Evolutionary conservation across 2,329 filamentous ascomycete species (phyloP).

Genomic region (Periconia digitata): DNA sequence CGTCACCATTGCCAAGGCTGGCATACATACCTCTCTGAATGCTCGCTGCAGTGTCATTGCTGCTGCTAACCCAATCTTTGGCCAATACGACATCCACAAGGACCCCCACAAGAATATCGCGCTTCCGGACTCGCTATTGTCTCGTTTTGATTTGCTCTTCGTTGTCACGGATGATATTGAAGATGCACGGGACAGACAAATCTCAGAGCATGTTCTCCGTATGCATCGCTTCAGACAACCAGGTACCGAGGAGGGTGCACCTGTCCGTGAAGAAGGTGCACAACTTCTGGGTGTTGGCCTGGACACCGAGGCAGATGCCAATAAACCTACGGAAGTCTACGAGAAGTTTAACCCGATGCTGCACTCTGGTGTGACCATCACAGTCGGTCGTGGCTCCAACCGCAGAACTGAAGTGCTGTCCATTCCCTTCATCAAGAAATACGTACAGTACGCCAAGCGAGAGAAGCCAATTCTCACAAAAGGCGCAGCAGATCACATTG

Average conservation of each 20-base stretch:
- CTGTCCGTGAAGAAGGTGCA: constrained; percentile 82
- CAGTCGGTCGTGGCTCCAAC: constrained; percentile 70
- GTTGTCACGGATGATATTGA: constrained; percentile 98
- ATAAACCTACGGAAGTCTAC: constrained; percentile 81
- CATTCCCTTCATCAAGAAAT: constrained; percentile 99
- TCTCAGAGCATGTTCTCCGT: constrained; percentile 94
- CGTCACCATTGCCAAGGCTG: constrained; percentile 97
- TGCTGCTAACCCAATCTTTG: constrained; percentile 95
- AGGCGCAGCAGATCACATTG: constrained; percentile 88
- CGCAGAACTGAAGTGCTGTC: constrained; percentile 86
- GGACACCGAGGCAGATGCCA: constrained; percentile 73
- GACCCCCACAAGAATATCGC: constrained; percentile 99
- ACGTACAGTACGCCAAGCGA: constrained; percentile 96
- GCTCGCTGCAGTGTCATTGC: constrained; percentile 95
- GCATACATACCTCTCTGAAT: constrained; percentile 96
- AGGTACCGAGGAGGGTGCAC: constrained; percentile 90
- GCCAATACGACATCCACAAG: constrained; percentile 97
- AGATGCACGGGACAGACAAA: constrained; percentile 82
- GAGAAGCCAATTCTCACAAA: constrained; percentile 88
- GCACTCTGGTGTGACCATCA: constrained; percentile 83
- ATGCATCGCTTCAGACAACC: constrained; percentile 96
- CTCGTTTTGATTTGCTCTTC: constrained; percentile 97
- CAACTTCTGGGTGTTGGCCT: constrained; percentile 87
- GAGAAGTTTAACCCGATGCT: constrained; percentile 97
- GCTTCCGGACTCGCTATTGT: constrained; percentile 90